A percentile compares a stretch with the other conserved stretches of the same genome.
Evolutionary conservation across 148 eudicot species (phyloP).

Genomic region (Rhododendron kiyosumense): DNA sequence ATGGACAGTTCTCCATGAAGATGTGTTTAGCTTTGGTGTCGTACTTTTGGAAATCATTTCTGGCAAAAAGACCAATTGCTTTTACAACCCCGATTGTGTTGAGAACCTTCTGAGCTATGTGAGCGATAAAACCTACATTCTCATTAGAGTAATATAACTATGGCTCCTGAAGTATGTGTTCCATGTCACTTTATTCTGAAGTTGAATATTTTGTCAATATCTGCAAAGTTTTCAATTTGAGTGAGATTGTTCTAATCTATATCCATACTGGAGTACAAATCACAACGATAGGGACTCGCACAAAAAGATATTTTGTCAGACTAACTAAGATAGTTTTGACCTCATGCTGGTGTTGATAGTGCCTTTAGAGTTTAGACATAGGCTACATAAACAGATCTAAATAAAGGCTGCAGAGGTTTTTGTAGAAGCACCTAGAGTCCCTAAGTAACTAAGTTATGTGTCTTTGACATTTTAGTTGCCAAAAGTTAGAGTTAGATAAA

Average conservation of each 20-base stretch:
- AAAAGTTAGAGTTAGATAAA: neutral
- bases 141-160: neutral
- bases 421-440: neutral
- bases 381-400: neutral
- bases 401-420: neutral
- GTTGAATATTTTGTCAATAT: neutral
- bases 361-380: neutral
- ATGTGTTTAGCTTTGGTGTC: slow-evolving; percentile 53
- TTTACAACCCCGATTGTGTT: slow-evolving; percentile 7
- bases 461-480: neutral
- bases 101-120: slow-evolving; percentile 34
- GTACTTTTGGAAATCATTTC: slow-evolving; percentile 41
- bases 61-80: slow-evolving; percentile 26
- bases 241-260: neutral
- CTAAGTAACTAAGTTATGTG: neutral
- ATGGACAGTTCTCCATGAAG: slow-evolving; percentile 40
- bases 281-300: neutral
- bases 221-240: neutral
- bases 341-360: neutral
- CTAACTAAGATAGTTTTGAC: neutral
- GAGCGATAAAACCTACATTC: neutral
- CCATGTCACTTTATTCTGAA: neutral
- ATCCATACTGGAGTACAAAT: neutral
- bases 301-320: neutral
- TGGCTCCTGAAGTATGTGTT: neutral